Evolutionary conservation across 2,329 filamentous ascomycete genomes (phyloP), one percentile per base, ranked within the genome.

Genomic region (Paecilomyces fulvus): DNA sequence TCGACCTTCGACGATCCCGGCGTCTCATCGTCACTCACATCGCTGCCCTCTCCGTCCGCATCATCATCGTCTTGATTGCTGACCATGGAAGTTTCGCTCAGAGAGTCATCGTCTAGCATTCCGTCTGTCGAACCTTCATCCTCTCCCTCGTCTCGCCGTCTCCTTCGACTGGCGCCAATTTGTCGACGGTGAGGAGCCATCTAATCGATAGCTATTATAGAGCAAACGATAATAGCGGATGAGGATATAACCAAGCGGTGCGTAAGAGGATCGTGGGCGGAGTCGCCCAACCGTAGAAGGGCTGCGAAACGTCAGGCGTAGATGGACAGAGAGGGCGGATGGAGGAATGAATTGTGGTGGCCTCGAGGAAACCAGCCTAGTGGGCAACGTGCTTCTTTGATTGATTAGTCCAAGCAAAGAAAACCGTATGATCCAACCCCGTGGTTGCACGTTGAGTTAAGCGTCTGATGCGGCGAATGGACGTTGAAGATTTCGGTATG

Each of bases 1-100:
- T 60, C 57, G 43, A 57, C 54, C 52, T 64, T 61, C 55, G 62
- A 62, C 51, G 64, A 60, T n/a, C 56, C 60, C 49, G 68, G 68
- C 53, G 69, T 71, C 59, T 80, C 79, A 55, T 75, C 70, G 43
- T 81, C 81, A 63, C 80, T 83, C 53, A 77, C 73, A 64, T 84
- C 81, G 65, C 80, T 83, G 60, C 78, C 80, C 67, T 83, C 81
- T n/a, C 73, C 79, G 65, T 83, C 81, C 56, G 78, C 81, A 65
- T 84, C 80, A 60, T 84, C 80, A 56, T 81, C 80, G 53, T 83
- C 82, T 50, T 75, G 75, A 59, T 83, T 80, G 63, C 77, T 85
- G 60, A 79, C 75, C 21, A 77, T 72, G 11, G 83, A 85, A 37
- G 76, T 79, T 67, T 86, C 84, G 68, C 82, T 86, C 71, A 84